phyloP scores from a whole-genome alignment of 1,284 basidiomycete genomes.

The Melampsora americana region DNA sequence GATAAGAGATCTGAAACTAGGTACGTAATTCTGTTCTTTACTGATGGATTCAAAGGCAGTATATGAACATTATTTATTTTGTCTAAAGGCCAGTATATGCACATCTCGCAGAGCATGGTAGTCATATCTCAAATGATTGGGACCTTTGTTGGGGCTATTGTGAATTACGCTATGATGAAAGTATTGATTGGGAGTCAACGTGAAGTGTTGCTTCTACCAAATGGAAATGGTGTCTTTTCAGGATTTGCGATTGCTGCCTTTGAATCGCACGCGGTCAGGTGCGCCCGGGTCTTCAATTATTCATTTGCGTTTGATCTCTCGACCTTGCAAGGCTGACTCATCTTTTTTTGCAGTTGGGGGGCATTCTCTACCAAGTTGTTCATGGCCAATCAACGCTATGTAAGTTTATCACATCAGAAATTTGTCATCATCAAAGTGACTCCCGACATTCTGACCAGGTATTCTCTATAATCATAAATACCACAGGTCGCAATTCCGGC shows the following conservation, averaged over 20 bases:
- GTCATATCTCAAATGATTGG: constrained; percentile 2
- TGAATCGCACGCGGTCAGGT: constrained; percentile 32
- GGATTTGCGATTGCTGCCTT: constrained; percentile 25
- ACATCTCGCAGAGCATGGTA: not conserved
- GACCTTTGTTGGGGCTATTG: constrained; percentile 19
- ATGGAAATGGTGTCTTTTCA: constrained; percentile 43
- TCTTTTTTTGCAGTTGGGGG: constrained; percentile 26
- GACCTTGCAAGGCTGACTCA: not conserved
- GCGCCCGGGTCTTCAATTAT: not conserved
- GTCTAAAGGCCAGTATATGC: no score
- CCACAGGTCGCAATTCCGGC: not conserved
- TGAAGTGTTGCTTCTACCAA: constrained; percentile 20
- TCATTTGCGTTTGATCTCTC: no score
- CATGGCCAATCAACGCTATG: constrained; percentile 21
- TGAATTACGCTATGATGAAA: constrained; percentile 43
- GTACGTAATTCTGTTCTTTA: not conserved
- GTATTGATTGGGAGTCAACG: constrained; percentile 24
- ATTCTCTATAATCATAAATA: not conserved
- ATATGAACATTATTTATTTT: no score
- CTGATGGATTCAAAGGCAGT: not conserved
- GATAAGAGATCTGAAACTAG: constrained; percentile 42
- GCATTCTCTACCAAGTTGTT: constrained; percentile 13
- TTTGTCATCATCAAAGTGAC: not conserved
- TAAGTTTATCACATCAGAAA: not conserved
- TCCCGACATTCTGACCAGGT: not conserved